Evolutionary conservation across 2,329 filamentous ascomycete genomes (phyloP).

Genomic region (Keithomyces neogunnii): DNA sequence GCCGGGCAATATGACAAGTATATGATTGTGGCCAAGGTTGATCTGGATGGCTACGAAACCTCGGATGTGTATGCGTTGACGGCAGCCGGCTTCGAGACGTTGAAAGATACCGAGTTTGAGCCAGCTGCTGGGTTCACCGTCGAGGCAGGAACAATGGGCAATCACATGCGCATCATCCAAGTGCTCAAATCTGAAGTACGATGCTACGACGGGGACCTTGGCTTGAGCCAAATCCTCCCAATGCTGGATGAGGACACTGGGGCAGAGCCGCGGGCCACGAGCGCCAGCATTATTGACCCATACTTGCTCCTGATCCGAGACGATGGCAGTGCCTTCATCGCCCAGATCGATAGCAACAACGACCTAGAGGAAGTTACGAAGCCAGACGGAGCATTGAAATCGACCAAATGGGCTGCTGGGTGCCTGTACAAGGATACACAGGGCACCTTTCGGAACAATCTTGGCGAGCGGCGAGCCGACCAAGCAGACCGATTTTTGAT

Average conservation of each 20-base stretch:
- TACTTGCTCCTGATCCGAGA: slow-evolving; percentile 78
- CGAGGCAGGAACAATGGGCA: slow-evolving; percentile 76
- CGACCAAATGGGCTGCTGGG: slow-evolving; percentile 71
- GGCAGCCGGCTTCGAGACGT: slow-evolving; percentile 63
- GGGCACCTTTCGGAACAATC: slow-evolving; percentile 41
- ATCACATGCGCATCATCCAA: slow-evolving; percentile 74
- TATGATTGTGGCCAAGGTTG: slow-evolving; percentile 72
- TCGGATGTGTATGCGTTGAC: slow-evolving; percentile 72
- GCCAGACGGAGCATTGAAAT: slow-evolving; percentile 44
- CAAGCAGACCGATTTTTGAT: slow-evolving; percentile 50
- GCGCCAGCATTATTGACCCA: slow-evolving; percentile 77
- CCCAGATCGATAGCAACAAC: slow-evolving; percentile 66
- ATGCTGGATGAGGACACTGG: slow-evolving; percentile 88
- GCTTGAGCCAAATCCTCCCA: slow-evolving; percentile 81
- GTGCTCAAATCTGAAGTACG: slow-evolving; percentile 79
- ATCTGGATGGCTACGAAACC: slow-evolving; percentile 60
- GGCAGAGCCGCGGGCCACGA: slow-evolving; percentile 67
- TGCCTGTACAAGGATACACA: slow-evolving; percentile 68
- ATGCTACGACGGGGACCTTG: slow-evolving; percentile 84
- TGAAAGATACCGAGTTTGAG: slow-evolving; percentile 84
- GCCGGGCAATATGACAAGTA: slow-evolving; percentile 65
- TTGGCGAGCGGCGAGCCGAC: slow-evolving; percentile 30
- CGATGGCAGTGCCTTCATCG: slow-evolving; percentile 71
- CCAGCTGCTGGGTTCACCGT: slow-evolving; percentile 79
- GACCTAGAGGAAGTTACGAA: slow-evolving; percentile 78